Percentiles rank a stretch among this genome's conserved stretches.
phyloP scores from a whole-genome alignment of 179 eudicot genomes.

The Carnegiea gigantea region DNA sequence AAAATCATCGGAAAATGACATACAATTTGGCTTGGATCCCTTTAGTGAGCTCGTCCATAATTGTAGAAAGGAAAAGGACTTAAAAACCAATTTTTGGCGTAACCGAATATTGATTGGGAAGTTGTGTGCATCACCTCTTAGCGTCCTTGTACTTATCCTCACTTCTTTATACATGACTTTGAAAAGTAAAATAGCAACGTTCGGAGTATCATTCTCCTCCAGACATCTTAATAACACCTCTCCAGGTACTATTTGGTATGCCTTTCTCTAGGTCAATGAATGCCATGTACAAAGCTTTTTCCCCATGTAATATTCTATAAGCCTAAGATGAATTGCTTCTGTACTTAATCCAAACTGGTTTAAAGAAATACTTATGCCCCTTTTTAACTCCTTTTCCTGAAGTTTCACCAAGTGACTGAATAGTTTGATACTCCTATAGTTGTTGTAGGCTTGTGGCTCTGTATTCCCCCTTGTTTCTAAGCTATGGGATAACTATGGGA shows the following conservation, averaged over 20 bases:
- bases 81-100: no score
- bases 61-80: no score
- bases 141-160: neutral
- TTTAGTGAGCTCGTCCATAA: no score
- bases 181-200: no score
- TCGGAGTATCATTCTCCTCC: no score
- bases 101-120: no score
- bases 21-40: no score
- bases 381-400: neutral
- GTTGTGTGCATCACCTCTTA: neutral
- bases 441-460: no score
- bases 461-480: neutral
- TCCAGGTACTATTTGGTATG: neutral
- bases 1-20: no score
- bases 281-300: neutral
- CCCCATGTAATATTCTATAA: neutral
- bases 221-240: no score
- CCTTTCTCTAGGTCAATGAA: neutral
- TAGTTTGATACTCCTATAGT: neutral
- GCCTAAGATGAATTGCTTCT: neutral
- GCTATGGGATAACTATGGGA: no score
- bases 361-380: neutral
- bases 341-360: neutral
- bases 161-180: neutral
- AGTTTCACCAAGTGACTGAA: neutral